A percentile compares a stretch with the other conserved stretches of the same genome.
Conservation (phyloP, 768 basidiomycete species). For the Arthromyces matolae region DNA sequence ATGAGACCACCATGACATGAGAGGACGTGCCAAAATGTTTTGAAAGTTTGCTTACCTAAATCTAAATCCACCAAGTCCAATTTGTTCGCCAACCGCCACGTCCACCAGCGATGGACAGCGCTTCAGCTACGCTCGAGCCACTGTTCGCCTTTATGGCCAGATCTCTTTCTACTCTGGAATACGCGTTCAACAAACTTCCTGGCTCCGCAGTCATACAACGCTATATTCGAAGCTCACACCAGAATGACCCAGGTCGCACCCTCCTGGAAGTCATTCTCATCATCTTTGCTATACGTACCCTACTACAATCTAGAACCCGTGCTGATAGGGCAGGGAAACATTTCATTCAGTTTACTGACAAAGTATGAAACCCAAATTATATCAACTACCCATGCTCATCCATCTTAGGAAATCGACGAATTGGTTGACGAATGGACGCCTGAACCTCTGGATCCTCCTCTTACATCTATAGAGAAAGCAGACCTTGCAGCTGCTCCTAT, state of each 20-base stretch:
- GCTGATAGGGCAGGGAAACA: constrained; percentile 82
- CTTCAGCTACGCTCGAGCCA: constrained; percentile 37
- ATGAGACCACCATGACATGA: constrained; percentile 8
- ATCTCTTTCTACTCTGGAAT: constrained; percentile 55
- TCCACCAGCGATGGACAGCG: constrained; percentile 25
- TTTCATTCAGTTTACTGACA: constrained; percentile 88
- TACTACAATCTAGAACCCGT: constrained; percentile 86
- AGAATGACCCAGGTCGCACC: constrained; percentile 92
- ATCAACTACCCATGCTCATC: not conserved
- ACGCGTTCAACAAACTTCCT: constrained; percentile 69
- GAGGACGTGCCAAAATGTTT: too few relatives aligned
- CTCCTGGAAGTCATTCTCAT: constrained; percentile 85
- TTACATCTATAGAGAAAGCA: constrained; percentile 53
- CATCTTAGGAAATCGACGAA: constrained; percentile 88
- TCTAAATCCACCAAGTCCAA: too few relatives aligned
- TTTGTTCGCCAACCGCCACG: not conserved
- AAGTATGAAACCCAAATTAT: constrained; percentile 48
- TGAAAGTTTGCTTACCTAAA: too few relatives aligned
- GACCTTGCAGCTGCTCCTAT: constrained; percentile 77
- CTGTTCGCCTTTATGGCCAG: constrained; percentile 65
- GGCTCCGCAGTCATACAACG: constrained; percentile 83
- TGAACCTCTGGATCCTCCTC: constrained; percentile 70
- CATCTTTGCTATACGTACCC: constrained; percentile 83
- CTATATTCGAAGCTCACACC: constrained; percentile 92
- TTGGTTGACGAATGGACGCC: constrained; percentile 95